phyloP scores from a whole-genome alignment of 2,329 filamentous ascomycete species.

The Neurospora sp. region DNA sequence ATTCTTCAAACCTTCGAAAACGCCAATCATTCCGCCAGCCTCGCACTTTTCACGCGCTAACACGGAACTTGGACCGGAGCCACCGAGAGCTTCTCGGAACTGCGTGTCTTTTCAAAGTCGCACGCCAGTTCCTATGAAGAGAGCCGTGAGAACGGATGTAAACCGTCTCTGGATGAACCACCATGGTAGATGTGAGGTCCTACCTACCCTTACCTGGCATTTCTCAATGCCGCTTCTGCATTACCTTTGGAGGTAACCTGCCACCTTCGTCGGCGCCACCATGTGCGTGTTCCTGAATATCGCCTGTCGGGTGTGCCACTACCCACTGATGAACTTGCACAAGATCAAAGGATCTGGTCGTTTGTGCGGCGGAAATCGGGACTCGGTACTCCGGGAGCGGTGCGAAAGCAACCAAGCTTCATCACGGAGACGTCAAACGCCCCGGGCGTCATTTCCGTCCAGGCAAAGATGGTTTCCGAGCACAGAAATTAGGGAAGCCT shows the following conservation, averaged over 20 bases:
- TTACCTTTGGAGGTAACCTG: constrained; percentile 5
- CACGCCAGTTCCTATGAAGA: neutral
- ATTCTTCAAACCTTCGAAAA: constrained; percentile 18
- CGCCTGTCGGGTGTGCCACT: constrained; percentile 6
- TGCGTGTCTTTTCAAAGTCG: neutral
- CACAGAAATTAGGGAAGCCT: neutral
- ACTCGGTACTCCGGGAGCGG: neutral
- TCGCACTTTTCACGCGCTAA: neutral
- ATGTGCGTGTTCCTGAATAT: constrained; percentile 16
- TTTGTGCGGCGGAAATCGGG: neutral
- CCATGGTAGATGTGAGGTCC: neutral
- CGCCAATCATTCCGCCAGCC: constrained; percentile 10
- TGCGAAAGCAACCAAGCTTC: neutral
- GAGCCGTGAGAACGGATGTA: neutral
- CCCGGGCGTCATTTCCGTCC: neutral
- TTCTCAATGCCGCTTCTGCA: constrained; percentile 16
- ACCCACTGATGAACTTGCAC: neutral
- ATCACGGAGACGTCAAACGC: neutral
- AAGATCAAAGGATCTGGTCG: neutral
- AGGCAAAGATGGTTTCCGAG: neutral
- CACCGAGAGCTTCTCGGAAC: neutral
- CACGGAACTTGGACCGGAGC: neutral
- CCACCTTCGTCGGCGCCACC: constrained; percentile 1
- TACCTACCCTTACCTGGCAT: neutral
- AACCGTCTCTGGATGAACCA: too few relatives aligned